Conservation (phyloP, 345 rosid species). For the Triadica sebifera region DNA sequence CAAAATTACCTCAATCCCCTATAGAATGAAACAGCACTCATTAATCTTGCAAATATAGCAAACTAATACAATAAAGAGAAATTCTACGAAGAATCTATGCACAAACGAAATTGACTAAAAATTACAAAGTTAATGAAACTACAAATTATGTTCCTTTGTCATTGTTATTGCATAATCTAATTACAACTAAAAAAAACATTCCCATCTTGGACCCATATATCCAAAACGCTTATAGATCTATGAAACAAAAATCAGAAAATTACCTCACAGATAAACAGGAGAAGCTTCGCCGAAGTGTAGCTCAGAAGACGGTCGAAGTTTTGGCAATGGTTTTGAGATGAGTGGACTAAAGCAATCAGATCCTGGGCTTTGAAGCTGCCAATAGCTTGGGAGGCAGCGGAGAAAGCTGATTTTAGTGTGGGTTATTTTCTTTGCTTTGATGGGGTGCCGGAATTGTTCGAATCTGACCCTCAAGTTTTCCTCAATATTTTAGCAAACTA, state of each 20-base stretch:
- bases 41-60: neutral
- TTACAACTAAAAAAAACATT: neutral
- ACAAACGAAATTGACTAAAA: neutral
- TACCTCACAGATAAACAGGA: conserved; percentile 3
- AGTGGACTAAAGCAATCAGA: neutral
- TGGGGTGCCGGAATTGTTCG: too few relatives aligned
- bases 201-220: neutral
- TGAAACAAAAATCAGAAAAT: neutral
- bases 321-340: neutral
- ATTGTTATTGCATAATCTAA: too few relatives aligned
- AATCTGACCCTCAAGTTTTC: too few relatives aligned
- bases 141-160: neutral
- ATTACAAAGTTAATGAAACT: neutral
- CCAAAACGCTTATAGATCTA: conserved; percentile 5
- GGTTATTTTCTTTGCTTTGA: too few relatives aligned
- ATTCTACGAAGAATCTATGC: neutral
- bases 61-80: neutral
- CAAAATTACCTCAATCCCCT: neutral
- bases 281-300: neutral
- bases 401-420: neutral
- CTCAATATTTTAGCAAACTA: too few relatives aligned
- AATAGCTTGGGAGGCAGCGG: neutral
- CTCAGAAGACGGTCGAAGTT: neutral
- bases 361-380: neutral
- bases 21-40: neutral